A percentile compares a stretch with the other conserved stretches of the same genome.
Evolutionary conservation across 2,329 filamentous ascomycete species (phyloP).

Genomic region (Fusarium euwallaceae): DNA sequence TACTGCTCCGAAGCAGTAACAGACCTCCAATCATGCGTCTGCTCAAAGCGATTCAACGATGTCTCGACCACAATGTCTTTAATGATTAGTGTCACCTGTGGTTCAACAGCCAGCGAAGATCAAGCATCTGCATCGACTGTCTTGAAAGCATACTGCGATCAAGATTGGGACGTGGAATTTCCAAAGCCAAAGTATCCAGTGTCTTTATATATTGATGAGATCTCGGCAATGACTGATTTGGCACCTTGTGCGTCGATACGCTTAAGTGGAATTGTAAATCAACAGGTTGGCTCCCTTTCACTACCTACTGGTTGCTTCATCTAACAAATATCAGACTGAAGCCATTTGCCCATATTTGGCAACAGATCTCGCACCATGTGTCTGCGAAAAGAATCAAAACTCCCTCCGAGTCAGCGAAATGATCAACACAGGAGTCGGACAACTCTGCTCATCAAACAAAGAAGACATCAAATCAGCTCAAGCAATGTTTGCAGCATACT

Average conservation of each 20-base stretch:
- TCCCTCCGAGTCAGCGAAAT: neutral
- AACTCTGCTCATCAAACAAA: neutral
- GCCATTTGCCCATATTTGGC: neutral
- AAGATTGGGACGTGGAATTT: neutral
- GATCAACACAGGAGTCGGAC: neutral
- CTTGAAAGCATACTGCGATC: neutral
- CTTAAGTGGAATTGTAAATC: neutral
- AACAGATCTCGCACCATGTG: neutral
- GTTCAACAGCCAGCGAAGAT: neutral
- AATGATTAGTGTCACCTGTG: neutral
- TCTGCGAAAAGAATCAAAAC: slow-evolving; percentile 1
- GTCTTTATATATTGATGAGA: neutral
- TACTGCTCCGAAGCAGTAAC: neutral
- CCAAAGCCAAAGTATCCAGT: neutral
- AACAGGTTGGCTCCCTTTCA: neutral
- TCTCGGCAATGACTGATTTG: neutral
- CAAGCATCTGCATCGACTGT: neutral
- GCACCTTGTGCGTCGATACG: neutral
- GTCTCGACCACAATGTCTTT: neutral
- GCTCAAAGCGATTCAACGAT: neutral
- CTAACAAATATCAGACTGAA: neutral
- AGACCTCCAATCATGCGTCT: neutral
- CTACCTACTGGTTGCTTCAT: neutral
- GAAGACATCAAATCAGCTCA: neutral
- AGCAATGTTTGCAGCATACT: slow-evolving; percentile 1